Evolutionary conservation across 164 flowering plant genomes (phyloP), one percentile per base, ranked within the genome.

Genomic region (Taxillus chinensis): DNA sequence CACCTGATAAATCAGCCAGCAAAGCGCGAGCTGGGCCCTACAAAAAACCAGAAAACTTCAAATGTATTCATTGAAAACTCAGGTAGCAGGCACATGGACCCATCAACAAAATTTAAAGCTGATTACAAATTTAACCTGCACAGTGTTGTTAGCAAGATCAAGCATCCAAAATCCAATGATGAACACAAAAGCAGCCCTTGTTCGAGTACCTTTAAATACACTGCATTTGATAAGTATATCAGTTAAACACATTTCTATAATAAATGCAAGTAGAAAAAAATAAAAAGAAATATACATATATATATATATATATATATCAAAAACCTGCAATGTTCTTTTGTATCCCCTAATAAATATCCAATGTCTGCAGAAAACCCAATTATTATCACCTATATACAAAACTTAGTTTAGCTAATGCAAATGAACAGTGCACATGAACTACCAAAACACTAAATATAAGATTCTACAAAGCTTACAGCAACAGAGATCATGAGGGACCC

Each of bases 11-110:
- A 85, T 95, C 99, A 69, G 99, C 97, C 39, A 95, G 78, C 75
- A 95, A 96, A 45, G 99, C 99, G 67, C 99, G 95, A 77, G 99
- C 99, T 52, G 99, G 99, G 55, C 97, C 97, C 99, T 95, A 55
- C 40, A 78, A 63, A 69, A 62, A 45, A n/a, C 62, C 57, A 68
- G 66, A 49, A 55, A 15, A 55, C 9, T 27, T 27, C 27, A 27
- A 38, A 55, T n/a, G 38, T 10, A n/a, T 17, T 17, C 27, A 27
- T n/a, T 42, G 15, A 46, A 56, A 54, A 41, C 5, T 59, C 57
- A 53, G 17, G 14, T 17, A 7, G 15, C 56, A 14, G 37, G 5
- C 2, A 53, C 27, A 27, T 27, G 27, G 27, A 27, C 27, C 27
- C 27, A 27, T 27, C 27, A 27, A 0, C 27, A 27, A 27, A 27